Percentiles rank a stretch among this genome's conserved stretches.
These are phyloP conservation scores for Cunninghamia lanceolata DNA, from an alignment of 75 land plant genomes.

Conservation along the genomic window DNA sequence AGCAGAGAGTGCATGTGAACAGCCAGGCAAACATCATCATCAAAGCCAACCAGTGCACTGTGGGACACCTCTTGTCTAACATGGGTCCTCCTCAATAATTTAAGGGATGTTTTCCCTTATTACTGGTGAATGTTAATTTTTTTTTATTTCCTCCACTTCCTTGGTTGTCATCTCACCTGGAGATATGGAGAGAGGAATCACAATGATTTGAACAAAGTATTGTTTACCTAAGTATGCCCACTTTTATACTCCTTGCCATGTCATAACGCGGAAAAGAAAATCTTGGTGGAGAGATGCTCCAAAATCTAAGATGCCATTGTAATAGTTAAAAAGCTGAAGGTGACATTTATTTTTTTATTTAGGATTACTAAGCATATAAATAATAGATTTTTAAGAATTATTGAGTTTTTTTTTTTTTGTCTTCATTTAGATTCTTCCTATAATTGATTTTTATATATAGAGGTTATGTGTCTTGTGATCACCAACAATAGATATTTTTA, in stretches of 20 bases:
- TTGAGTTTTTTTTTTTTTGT: no score
- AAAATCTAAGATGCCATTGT: not conserved
- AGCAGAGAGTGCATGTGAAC: constrained; percentile 5
- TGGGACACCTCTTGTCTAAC: not conserved
- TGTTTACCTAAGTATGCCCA: not conserved
- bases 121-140: not conserved
- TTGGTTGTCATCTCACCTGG: not conserved
- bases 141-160: not conserved
- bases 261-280: not conserved
- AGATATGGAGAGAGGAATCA: not conserved
- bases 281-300: not conserved
- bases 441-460: no score
- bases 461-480: no score
- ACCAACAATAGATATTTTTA: no score
- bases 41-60: not conserved
- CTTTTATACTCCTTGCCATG: not conserved
- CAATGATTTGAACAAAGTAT: not conserved
- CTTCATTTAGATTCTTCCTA: no score
- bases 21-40: not conserved
- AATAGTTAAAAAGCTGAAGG: not conserved
- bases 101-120: not conserved
- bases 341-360: not conserved
- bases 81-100: constrained; percentile 5
- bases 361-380: no score
- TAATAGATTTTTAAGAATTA: no score